Evolutionary conservation across 139 green algal genomes (phyloP).

Genomic region (Picochlorum sp.): DNA sequence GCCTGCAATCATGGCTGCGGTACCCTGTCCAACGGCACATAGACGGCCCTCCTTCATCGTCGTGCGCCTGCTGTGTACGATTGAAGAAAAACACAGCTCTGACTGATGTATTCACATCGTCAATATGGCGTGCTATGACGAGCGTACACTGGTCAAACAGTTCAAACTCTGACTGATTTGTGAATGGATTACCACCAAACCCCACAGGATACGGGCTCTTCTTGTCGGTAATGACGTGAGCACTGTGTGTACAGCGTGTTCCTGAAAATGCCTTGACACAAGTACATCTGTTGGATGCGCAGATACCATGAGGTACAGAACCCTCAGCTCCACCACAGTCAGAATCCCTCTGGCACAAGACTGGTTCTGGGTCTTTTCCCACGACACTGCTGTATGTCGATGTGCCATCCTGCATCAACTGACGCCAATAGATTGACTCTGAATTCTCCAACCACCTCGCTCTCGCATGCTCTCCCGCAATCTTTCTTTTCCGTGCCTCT

Average conservation of each 20-base stretch:
- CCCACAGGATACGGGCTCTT: no score
- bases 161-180: no score
- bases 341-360: not conserved
- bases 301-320: conserved; percentile 5
- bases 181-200: no score
- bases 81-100: no score
- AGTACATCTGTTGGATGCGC: not conserved
- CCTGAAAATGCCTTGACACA: conserved; percentile 7
- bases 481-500: not conserved
- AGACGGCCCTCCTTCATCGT: no score
- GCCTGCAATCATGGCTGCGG: no score
- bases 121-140: no score
- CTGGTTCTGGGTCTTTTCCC: not conserved
- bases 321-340: not conserved
- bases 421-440: not conserved
- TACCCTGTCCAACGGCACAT: no score
- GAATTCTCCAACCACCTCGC: not conserved
- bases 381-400: not conserved
- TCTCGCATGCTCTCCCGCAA: not conserved
- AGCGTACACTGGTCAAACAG: no score
- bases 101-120: no score
- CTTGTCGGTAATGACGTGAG: not conserved
- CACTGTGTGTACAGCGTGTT: not conserved
- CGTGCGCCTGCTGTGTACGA: no score
- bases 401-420: not conserved